phyloP scores from a whole-genome alignment of 2,329 filamentous ascomycete genomes.

The Phaeophleospora eucalypticola region DNA sequence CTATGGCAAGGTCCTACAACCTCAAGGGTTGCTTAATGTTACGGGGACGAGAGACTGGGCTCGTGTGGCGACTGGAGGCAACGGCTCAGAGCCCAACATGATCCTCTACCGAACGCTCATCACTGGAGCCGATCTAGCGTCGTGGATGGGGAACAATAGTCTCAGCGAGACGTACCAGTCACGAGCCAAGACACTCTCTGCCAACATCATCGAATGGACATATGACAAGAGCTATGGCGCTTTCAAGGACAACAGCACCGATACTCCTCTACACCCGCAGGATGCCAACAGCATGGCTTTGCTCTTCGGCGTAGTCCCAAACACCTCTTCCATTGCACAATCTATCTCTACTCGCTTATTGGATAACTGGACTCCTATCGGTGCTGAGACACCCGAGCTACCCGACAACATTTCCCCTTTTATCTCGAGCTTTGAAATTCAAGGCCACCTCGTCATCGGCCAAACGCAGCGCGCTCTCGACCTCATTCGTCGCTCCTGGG shows the following conservation, averaged over 20 bases:
- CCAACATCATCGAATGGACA: conserved; percentile 24
- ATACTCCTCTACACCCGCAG: conserved; percentile 46
- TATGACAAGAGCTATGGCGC: conserved; percentile 32
- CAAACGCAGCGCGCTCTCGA: conserved; percentile 39
- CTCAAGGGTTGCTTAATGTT: conserved; percentile 43
- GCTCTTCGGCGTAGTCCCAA: conserved; percentile 36
- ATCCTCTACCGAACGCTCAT: conserved; percentile 50
- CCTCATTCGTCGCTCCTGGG: conserved; percentile 41
- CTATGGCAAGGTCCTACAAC: conserved; percentile 39
- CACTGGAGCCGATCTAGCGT: conserved; percentile 38
- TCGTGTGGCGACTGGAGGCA: conserved; percentile 47
- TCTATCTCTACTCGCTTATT: conserved; percentile 38
- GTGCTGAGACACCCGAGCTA: conserved; percentile 44
- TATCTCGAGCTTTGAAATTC: conserved; percentile 41
- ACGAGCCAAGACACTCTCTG: conserved; percentile 36
- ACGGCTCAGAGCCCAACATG: conserved; percentile 45
- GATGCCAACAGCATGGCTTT: conserved; percentile 48
- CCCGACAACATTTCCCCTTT: conserved; percentile 41
- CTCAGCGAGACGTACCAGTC: conserved; percentile 35
- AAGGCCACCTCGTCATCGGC: conserved; percentile 40
- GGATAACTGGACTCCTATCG: conserved; percentile 42
- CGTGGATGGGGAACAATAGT: conserved; percentile 41
- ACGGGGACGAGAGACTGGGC: conserved; percentile 47
- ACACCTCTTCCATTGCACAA: conserved; percentile 27
- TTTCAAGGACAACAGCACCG: conserved; percentile 38